Evolutionary conservation across 805 yeast genomes (phyloP).

Genomic region (Lachancea meyersii): DNA sequence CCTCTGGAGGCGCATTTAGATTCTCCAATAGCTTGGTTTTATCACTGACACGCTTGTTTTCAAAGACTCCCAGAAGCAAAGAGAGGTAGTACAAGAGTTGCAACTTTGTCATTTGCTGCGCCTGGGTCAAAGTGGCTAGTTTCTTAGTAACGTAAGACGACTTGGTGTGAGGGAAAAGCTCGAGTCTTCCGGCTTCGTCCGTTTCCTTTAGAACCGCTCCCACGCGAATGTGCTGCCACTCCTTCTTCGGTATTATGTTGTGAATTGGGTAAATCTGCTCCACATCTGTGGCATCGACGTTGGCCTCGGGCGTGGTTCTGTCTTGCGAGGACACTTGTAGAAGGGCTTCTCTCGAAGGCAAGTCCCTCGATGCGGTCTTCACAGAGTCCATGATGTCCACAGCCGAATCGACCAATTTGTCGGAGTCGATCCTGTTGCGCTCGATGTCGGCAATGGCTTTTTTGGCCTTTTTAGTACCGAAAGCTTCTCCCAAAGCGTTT

Average conservation of each 20-base stretch:
- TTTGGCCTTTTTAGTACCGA: slow-evolving; percentile 95
- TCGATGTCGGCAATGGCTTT: slow-evolving; percentile 77
- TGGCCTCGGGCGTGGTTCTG: slow-evolving; percentile 77
- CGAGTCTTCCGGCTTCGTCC: slow-evolving; percentile 45
- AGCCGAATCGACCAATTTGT: slow-evolving; percentile 65
- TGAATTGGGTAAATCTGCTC: slow-evolving; percentile 76
- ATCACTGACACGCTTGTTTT: slow-evolving; percentile 58
- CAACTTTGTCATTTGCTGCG: slow-evolving; percentile 48
- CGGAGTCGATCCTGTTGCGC: slow-evolving; percentile 82
- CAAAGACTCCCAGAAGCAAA: slow-evolving; percentile 71
- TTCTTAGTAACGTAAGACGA: slow-evolving; percentile 52
- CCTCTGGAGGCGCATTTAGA: slow-evolving; percentile 66
- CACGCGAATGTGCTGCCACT: slow-evolving; percentile 58
- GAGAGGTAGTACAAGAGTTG: slow-evolving; percentile 78
- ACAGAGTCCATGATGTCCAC: slow-evolving; percentile 78
- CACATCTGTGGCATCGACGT: slow-evolving; percentile 72
- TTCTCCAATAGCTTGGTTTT: slow-evolving; percentile 52
- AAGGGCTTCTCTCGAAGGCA: slow-evolving; percentile 69
- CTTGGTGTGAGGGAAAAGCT: slow-evolving; percentile 54
- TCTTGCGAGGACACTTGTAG: slow-evolving; percentile 51
- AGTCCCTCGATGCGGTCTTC: slow-evolving; percentile 55
- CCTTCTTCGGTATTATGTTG: slow-evolving; percentile 62
- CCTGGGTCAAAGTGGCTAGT: slow-evolving; percentile 36
- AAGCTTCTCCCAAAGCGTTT: slow-evolving; percentile 86
- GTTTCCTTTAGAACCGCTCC: slow-evolving; percentile 52